These are phyloP conservation scores for Oryza meridionalis DNA, from an alignment of 176 grass and related monocot genomes.

Conservation along the genomic window DNA sequence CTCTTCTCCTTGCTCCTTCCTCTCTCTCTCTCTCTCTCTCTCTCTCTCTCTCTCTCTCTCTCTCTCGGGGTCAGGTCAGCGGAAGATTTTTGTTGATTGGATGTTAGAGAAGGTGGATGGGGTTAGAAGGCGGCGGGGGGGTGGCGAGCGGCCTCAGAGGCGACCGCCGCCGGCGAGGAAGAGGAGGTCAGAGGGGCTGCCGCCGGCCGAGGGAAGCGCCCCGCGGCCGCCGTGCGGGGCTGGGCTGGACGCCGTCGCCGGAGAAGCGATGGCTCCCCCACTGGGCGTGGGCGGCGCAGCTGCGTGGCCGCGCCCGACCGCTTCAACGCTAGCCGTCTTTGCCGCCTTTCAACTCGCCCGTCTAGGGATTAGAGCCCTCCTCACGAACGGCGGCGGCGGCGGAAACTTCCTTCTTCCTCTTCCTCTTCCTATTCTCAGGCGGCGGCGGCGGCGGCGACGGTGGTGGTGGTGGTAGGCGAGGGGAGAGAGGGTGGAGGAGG, in stretches of 20 bases:
- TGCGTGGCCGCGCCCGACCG: slow-evolving; percentile 76
- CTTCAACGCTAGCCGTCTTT: slow-evolving; percentile 92
- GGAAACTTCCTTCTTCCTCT: no score
- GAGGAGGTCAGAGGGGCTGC: slow-evolving; percentile 95
- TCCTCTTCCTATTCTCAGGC: not conserved
- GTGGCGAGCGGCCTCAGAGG: slow-evolving; percentile 1
- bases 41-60: no score
- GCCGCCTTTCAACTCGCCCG: slow-evolving; percentile 53
- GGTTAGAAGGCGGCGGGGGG: no score
- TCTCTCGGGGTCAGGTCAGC: slow-evolving; percentile 21
- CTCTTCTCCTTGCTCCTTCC: not conserved
- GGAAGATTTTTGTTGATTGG: not conserved
- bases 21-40: not conserved
- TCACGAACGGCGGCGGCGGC: no score
- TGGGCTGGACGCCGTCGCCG: slow-evolving; percentile 45
- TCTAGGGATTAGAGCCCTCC: no score
- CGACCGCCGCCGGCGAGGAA: slow-evolving; percentile 94
- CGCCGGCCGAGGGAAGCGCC: slow-evolving; percentile 88
- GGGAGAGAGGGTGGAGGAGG: not conserved
- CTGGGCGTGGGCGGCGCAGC: slow-evolving; percentile 61
- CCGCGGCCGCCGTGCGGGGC: slow-evolving; percentile 94
- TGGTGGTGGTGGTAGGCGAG: not conserved
- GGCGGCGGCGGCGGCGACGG: not conserved
- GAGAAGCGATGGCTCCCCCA: slow-evolving; percentile 37
- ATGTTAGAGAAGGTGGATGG: not conserved